phyloP scores from a whole-genome alignment of 495 filamentous ascomycete genomes.

The Aspergillus mulundensis region DNA sequence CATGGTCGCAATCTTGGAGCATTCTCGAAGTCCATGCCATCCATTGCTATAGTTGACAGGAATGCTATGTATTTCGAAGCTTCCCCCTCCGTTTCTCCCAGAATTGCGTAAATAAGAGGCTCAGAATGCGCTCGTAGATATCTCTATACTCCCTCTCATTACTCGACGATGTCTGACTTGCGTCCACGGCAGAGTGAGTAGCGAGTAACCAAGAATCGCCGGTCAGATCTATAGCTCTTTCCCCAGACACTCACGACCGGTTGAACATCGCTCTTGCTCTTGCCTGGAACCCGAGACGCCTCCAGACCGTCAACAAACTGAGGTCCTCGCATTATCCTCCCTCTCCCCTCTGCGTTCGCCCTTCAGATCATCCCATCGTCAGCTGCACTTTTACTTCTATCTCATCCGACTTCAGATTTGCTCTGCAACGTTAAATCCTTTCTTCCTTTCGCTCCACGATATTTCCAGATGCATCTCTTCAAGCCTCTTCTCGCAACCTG shows the following conservation, averaged over 20 bases:
- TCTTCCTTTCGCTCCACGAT: not conserved
- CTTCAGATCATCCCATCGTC: not conserved
- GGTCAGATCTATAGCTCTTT: not conserved
- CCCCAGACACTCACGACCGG: not conserved
- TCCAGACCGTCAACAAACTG: not conserved
- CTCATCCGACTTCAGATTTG: not conserved
- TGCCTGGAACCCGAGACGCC: not conserved
- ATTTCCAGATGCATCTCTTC: constrained; percentile 27
- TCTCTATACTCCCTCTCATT: not conserved
- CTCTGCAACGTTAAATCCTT: not conserved
- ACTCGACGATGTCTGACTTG: not conserved
- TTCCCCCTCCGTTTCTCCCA: not conserved
- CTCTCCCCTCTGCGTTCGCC: not conserved
- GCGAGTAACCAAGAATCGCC: not conserved
- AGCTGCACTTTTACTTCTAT: not conserved
- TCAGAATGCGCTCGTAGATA: not conserved
- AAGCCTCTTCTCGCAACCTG: constrained; percentile 31
- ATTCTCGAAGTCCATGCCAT: not conserved
- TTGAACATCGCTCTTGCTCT: not conserved
- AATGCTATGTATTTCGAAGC: constrained; percentile 1
- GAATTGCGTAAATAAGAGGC: not conserved
- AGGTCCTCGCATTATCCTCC: not conserved
- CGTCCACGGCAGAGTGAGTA: not conserved
- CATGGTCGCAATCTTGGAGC: not conserved
- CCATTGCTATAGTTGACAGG: constrained; percentile 1